These are phyloP conservation scores for Solanum ossicruentum DNA, from an alignment of 257 asterid genomes.

Conservation along the genomic window DNA sequence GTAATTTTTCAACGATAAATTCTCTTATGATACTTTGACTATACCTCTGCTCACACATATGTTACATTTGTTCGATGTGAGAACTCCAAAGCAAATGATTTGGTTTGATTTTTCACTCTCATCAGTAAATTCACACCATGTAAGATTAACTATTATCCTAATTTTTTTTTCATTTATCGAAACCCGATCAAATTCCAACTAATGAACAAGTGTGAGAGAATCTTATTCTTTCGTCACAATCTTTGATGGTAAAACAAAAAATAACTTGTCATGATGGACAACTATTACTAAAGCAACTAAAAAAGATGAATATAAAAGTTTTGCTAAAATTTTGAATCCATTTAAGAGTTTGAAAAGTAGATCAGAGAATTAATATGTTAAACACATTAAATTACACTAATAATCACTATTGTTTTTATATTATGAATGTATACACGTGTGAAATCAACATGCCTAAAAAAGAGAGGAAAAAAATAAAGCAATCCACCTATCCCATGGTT, in stretches of 20 bases:
- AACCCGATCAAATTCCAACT: no score
- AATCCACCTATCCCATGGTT: constrained; percentile 24
- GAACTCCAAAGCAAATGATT: background rate
- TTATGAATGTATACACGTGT: background rate
- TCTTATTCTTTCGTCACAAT: background rate
- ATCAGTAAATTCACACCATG: background rate
- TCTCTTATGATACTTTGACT: background rate
- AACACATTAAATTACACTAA: background rate
- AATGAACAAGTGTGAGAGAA: background rate
- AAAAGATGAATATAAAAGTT: background rate
- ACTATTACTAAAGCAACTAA: background rate
- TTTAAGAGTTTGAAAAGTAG: background rate
- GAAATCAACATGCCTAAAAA: background rate
- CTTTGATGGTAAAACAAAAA: no score
- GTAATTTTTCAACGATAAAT: no score
- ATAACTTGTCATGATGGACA: background rate
- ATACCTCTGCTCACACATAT: background rate
- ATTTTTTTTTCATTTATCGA: background rate
- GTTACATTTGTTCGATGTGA: background rate
- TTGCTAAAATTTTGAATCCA: background rate
- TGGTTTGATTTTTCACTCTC: background rate
- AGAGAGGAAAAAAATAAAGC: background rate
- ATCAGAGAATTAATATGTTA: background rate
- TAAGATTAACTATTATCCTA: background rate
- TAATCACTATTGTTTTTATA: background rate